Base-by-base conservation (phyloP, 257 asterid genomes). In the Solanum virginianum region DNA sequence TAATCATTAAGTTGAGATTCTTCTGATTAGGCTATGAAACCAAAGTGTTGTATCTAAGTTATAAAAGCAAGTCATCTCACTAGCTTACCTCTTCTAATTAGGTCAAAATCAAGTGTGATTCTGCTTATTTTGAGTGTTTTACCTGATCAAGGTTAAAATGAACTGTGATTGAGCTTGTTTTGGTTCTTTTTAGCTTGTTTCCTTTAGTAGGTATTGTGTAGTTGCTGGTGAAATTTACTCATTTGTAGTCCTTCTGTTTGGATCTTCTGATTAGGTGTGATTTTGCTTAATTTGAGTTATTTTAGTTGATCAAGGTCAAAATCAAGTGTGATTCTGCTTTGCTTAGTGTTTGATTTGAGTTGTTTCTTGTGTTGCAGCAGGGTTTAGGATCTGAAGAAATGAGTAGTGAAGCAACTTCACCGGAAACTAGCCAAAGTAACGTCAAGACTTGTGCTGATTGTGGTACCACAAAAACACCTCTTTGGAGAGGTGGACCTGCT, bases 401-500 rank as follows among this genome's bases (percentile, higher is more conserved):
- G 93, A 91, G 88, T 22, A 86, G 91, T 86, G 92, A 85, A 80
- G 84, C 89, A 3, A 89, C 90, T 18, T 90, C 92, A 7, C 90
- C 91, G 1, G 94, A 62, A 41, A 68, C 91, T 93, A 88, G 90
- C 92, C 2, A 95, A 90, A 86, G 89, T 91, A 87, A 88, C 60
- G 74, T 92, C n/a, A 97, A 93, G 93, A 95, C 98, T 0, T 97
- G 99, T 85, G 93, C 89, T 47, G 98, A 95, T 91, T 97, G 98
- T 24, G 99, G 99, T 45, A 96, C 99, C 66, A 91, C 97, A 17
- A 95, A 91, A 90, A 96, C 99, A 36, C 99, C 99, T 6, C 96
- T 96, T 8, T 96, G 99, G 99, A 84, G 99, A 32, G 98, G 99
- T 84, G 99, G 99, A 87, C 98, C 99, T 53, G 98, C 97, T 87